A percentile compares a stretch with the other conserved stretches of the same genome.
These are phyloP conservation scores for Coemansia asiatica DNA, from an alignment of 192 early-diverging fungal species.

Conservation along the genomic window DNA sequence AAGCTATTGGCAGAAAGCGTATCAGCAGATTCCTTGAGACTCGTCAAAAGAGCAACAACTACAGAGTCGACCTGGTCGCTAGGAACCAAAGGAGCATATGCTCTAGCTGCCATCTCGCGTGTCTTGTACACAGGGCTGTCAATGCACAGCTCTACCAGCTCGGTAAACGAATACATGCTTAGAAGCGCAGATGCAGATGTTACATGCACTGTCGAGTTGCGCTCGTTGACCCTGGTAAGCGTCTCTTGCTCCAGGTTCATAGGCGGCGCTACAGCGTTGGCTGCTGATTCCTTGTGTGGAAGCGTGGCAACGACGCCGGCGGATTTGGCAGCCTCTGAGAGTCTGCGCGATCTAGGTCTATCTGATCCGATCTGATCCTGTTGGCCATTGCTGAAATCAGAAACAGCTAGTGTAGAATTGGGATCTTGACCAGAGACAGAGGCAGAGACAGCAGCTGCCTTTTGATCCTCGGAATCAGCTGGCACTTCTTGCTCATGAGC, in stretches of 20 bases:
- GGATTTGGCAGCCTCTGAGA: slow-evolving; percentile 8
- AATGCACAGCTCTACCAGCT: slow-evolving; percentile 51
- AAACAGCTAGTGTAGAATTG: no score
- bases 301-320: slow-evolving; percentile 26
- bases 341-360: background rate
- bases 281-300: slow-evolving; percentile 35
- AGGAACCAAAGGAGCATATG: slow-evolving; percentile 72
- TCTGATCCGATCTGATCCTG: background rate
- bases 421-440: background rate
- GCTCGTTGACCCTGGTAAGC: slow-evolving; percentile 48
- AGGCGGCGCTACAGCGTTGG: slow-evolving; percentile 44
- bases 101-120: slow-evolving; percentile 83
- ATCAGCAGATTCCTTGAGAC: slow-evolving; percentile 52
- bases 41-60: slow-evolving; percentile 55
- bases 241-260: slow-evolving; percentile 50
- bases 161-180: slow-evolving; percentile 55
- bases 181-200: slow-evolving; percentile 50
- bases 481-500: background rate
- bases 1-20: slow-evolving; percentile 63
- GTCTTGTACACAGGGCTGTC: slow-evolving; percentile 62
- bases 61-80: slow-evolving; percentile 48
- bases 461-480: background rate
- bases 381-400: background rate
- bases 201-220: slow-evolving; percentile 53
- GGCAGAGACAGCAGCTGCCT: background rate